Conservation (phyloP, 2,329 filamentous ascomycete species). For the Paraphoma sp. region DNA sequence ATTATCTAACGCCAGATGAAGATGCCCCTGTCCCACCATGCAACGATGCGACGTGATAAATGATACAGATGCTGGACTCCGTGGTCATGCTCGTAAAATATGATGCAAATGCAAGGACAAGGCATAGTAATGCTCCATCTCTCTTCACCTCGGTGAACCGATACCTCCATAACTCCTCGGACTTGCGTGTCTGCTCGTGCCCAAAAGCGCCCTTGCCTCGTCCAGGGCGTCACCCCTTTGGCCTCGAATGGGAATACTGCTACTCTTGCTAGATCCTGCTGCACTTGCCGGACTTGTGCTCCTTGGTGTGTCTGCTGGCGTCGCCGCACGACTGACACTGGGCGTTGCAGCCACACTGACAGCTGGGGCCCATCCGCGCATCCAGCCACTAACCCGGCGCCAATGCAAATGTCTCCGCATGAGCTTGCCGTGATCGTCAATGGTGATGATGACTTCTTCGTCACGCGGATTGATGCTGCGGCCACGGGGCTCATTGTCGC, state of each 20-base stretch:
- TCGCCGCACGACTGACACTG: constrained; percentile 33
- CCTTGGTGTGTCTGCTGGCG: constrained; percentile 32
- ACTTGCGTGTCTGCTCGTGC: constrained; percentile 41
- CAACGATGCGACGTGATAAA: not conserved
- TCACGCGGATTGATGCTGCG: constrained; percentile 30
- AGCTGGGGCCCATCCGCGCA: constrained; percentile 69
- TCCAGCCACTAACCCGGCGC: constrained; percentile 67
- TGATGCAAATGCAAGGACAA: not conserved
- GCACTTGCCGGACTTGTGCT: constrained; percentile 19
- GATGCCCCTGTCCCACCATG: not conserved
- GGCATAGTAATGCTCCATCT: not conserved
- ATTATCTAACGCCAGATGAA: not conserved
- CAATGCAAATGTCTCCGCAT: constrained; percentile 56
- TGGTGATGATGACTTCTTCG: constrained; percentile 57
- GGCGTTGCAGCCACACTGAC: constrained; percentile 49
- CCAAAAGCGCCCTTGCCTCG: constrained; percentile 45
- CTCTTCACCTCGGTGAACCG: constrained; percentile 16
- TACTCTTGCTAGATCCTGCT: constrained; percentile 20
- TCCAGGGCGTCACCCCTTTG: constrained; percentile 32
- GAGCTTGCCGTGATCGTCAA: constrained; percentile 42
- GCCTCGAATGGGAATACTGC: constrained; percentile 34
- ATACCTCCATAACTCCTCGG: constrained; percentile 42
- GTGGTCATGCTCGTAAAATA: not conserved
- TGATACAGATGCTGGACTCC: not conserved
- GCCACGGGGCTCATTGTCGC: constrained; percentile 46